These are phyloP conservation scores for Fraxinus velutina DNA, from an alignment of 305 asterid genomes.

Conservation along the genomic window DNA sequence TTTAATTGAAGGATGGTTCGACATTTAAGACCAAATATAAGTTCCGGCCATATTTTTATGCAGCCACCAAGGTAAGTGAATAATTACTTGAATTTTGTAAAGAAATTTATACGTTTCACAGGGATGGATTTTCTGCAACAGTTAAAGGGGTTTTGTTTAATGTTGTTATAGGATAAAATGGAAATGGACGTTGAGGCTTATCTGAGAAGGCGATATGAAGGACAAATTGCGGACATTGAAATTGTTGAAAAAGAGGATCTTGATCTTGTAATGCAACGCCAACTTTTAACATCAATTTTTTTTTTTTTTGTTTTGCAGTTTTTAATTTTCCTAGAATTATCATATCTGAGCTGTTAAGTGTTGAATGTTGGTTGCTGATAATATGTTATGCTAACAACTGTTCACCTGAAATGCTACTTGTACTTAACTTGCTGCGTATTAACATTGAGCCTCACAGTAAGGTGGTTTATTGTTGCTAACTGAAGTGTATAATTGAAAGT, in stretches of 20 bases:
- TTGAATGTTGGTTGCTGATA: neutral
- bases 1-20: conserved; percentile 80
- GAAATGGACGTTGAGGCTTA: conserved; percentile 94
- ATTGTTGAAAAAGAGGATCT: conserved; percentile 89
- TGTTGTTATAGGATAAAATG: conserved; percentile 61
- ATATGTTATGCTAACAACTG: neutral
- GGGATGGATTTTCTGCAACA: neutral
- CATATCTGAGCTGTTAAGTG: conserved; percentile 2
- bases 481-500: neutral
- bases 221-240: conserved; percentile 81
- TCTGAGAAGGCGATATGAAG: conserved; percentile 87
- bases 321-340: neutral
- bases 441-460: neutral
- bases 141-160: conserved; percentile 15
- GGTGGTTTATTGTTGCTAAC: neutral
- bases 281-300: conserved; percentile 1
- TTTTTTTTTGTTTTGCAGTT: conserved; percentile 5
- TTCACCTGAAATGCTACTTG: conserved; percentile 4
- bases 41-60: conserved; percentile 93
- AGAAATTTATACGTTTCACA: neutral
- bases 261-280: conserved; percentile 65
- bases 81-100: neutral
- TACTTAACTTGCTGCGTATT: neutral
- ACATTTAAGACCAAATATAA: conserved; percentile 79
- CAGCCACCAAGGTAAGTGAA: conserved; percentile 72